Base-by-base conservation (phyloP, 2,329 filamentous ascomycete genomes). In the Aspergillus sp. region DNA sequence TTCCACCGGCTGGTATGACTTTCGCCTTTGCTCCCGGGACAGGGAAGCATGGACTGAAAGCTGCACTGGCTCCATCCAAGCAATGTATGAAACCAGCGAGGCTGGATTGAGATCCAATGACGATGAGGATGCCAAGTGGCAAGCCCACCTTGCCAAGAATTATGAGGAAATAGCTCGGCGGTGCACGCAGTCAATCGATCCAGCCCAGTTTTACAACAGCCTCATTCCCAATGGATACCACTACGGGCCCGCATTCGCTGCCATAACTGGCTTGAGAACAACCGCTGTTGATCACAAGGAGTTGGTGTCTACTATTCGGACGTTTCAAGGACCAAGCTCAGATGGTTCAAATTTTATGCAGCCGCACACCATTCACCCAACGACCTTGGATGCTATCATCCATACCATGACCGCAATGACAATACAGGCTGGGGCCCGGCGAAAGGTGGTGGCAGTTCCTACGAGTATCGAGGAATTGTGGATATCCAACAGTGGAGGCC, bases 331-430 rank as follows among this genome's bases (percentile, higher is more conserved):
- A 2, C 34, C 34, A 41, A 41, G 34, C 34, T 15, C 34, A 41
- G 34, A 41, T 41, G 34, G 34, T 41, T 41, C 34, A 41, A 15
- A 15, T 15, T 2, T 15, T 15, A 3, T 41, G 3, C 34, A 41
- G 34, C 34, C 34, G 9, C 34, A 41, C 34, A 59, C 51, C 3
- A 64, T 65, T 19, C 63, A 65, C 17, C 63, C 63, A 11, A 61
- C 63, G 7, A 56, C 61, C 0, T 47, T 64, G 2, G 63, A 65
- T 54, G 51, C 61, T 2, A 56, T 65, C 15, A 7, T 65, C 8
- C 63, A 65, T 30, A 64, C 61, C 19, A 28, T 9, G 50, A 43
- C 50, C 6, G 31, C 38, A 15, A 41, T 38, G 11, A 23, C 19
- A 25, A 53, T 23, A 4, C 50, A 53, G 31, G 8, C 38, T 43